phyloP scores from a whole-genome alignment of 2,329 filamentous ascomycete species.

The Phialemoniopsis sp. region DNA sequence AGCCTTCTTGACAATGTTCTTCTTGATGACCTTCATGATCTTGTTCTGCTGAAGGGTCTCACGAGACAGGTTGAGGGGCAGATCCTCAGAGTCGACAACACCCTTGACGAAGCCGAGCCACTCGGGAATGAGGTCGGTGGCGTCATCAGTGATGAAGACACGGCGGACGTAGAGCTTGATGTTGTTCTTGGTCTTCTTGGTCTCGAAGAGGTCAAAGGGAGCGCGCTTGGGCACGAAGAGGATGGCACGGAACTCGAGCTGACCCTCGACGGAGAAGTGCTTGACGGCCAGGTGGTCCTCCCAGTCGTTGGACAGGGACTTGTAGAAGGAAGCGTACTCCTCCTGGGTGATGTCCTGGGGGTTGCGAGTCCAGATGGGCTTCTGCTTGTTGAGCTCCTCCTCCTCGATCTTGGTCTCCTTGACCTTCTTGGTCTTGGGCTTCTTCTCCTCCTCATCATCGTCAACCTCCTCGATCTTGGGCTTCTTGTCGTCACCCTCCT shows the following conservation, averaged over 20 bases:
- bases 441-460: conserved; percentile 80
- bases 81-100: conserved; percentile 99
- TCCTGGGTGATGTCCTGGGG: conserved; percentile 90
- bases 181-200: conserved; percentile 99
- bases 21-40: conserved; percentile 99
- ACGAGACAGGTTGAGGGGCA: conserved; percentile 98
- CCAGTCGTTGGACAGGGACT: conserved; percentile 99
- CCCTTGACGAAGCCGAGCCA: conserved; percentile 99
- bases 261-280: conserved; percentile 99
- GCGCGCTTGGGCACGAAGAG: conserved; percentile 99
- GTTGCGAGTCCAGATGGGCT: conserved; percentile 99
- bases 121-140: conserved; percentile 97
- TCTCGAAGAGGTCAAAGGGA: conserved; percentile 99
- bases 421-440: conserved; percentile 98
- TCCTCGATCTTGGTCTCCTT: conserved; percentile 99
- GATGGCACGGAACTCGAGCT: conserved; percentile 99
- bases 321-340: conserved; percentile 99
- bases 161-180: conserved; percentile 99
- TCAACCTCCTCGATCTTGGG: conserved; percentile 91
- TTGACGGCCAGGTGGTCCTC: conserved; percentile 99
- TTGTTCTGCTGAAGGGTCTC: conserved; percentile 99
- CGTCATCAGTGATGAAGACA: conserved; percentile 99
- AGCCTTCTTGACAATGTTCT: conserved; percentile 99
- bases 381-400: conserved; percentile 99
- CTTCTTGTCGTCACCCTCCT: conserved; percentile 88